Conservation (phyloP, 2,329 filamentous ascomycete genomes). For the Pseudocercospora fuligena region DNA sequence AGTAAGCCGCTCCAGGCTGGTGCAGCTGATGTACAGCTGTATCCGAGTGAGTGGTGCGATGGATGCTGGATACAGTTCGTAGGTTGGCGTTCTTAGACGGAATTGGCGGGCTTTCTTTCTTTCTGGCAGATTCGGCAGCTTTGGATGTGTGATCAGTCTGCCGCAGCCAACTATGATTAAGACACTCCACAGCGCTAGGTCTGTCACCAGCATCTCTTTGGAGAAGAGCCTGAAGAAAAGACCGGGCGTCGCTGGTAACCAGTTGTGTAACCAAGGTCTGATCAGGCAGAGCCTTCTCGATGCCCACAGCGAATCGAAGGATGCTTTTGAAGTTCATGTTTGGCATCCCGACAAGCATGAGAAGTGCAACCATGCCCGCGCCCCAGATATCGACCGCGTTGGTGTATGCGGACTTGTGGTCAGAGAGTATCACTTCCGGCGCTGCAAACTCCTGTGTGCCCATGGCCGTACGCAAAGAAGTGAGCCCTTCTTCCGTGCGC, state of each 20-base stretch:
- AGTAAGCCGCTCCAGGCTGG: not conserved
- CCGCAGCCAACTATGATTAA: not conserved
- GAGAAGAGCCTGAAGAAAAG: not conserved
- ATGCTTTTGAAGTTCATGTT: not conserved
- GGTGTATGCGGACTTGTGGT: constrained; percentile 7
- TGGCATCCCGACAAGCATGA: not conserved
- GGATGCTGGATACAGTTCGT: not conserved
- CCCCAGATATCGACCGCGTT: constrained; percentile 17
- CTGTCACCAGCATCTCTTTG: not conserved
- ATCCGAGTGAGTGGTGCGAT: not conserved
- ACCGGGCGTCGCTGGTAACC: not conserved
- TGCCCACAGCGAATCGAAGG: not conserved
- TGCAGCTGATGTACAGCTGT: not conserved
- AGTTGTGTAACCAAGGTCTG: not conserved
- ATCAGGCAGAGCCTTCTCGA: not conserved
- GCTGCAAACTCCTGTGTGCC: constrained; percentile 11
- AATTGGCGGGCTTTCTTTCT: not conserved
- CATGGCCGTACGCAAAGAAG: constrained; percentile 6
- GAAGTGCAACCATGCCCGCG: not conserved
- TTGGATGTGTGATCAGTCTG: not conserved
- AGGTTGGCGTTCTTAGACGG: not conserved
- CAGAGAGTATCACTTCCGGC: not conserved
- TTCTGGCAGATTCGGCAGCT: not conserved
- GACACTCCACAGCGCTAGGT: not conserved
- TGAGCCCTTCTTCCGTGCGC: constrained; percentile 2